phyloP scores from a whole-genome alignment of 2,329 filamentous ascomycete species.

The Chaetoscypha palmicola region DNA sequence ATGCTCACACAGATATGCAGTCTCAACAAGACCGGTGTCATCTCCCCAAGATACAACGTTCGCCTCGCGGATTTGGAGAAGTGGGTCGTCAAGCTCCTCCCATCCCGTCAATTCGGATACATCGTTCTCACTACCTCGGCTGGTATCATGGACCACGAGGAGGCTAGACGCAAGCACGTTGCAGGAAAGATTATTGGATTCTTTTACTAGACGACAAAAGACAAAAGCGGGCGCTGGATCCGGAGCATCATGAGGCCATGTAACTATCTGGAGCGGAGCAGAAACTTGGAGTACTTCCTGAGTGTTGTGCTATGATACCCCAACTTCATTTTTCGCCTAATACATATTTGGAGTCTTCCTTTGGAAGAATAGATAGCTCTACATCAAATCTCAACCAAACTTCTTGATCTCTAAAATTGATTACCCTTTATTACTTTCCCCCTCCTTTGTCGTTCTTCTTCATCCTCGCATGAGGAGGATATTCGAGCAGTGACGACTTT shows the following conservation, averaged over 20 bases:
- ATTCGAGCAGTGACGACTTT: too few relatives aligned
- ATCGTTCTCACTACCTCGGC: conserved; percentile 98
- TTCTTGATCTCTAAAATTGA: conserved; percentile 28
- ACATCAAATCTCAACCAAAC: conserved; percentile 30
- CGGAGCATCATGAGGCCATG: conserved; percentile 28
- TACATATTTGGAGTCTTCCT: conserved; percentile 21
- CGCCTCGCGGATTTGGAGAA: conserved; percentile 97
- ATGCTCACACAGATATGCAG: conserved; percentile 28
- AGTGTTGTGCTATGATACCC: conserved; percentile 21
- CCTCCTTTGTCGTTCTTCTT: too few relatives aligned
- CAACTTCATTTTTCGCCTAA: conserved; percentile 20
- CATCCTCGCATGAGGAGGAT: too few relatives aligned
- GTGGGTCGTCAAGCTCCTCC: conserved; percentile 98
- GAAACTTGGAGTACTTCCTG: conserved; percentile 17
- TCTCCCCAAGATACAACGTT: conserved; percentile 99
- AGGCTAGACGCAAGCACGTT: conserved; percentile 98
- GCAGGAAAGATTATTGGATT: conserved; percentile 99
- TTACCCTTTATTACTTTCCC: too few relatives aligned
- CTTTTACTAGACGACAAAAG: conserved; percentile 73
- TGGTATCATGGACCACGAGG: conserved; percentile 99
- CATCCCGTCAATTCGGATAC: conserved; percentile 99
- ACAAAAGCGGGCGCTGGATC: conserved; percentile 15
- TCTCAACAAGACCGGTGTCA: conserved; percentile 99
- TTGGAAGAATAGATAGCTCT: conserved; percentile 27
- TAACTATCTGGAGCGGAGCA: conserved; percentile 26